phyloP scores from a whole-genome alignment of 208 protist species.

The Leishmania aethiopica region DNA sequence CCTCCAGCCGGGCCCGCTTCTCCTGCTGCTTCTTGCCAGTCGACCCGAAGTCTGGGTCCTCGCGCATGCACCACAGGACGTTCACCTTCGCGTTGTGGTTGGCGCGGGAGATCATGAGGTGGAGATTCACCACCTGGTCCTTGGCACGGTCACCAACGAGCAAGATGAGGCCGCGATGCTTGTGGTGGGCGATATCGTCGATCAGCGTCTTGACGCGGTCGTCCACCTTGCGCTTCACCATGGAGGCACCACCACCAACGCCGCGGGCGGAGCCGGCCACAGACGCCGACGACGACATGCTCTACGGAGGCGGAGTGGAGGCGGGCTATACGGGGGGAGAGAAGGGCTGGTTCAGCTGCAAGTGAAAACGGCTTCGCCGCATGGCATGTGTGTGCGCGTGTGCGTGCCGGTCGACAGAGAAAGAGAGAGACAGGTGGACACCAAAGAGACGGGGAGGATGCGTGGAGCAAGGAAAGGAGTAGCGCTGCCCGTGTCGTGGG shows the following conservation, averaged over 20 bases:
- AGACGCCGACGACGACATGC: constrained; percentile 39
- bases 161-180: constrained; percentile 97
- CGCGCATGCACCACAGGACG: constrained; percentile 99
- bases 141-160: constrained; percentile 98
- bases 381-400: background rate
- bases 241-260: constrained; percentile 29
- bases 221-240: constrained; percentile 94
- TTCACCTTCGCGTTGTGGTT: constrained; percentile 95
- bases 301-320: background rate
- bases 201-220: constrained; percentile 95
- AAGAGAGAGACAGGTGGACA: background rate
- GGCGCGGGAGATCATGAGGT: constrained; percentile 99
- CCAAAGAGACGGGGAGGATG: background rate
- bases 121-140: constrained; percentile 98
- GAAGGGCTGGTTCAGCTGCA: background rate
- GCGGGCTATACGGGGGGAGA: background rate
- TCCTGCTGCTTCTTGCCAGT: constrained; percentile 94
- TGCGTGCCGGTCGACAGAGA: background rate
- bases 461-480: background rate
- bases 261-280: constrained; percentile 39
- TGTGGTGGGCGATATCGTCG: constrained; percentile 95
- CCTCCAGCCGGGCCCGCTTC: constrained; percentile 94
- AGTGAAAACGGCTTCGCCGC: background rate
- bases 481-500: background rate
- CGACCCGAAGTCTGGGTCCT: constrained; percentile 98